phyloP scores from a whole-genome alignment of 1,284 basidiomycete species.

The Rugosomyces carneus region DNA sequence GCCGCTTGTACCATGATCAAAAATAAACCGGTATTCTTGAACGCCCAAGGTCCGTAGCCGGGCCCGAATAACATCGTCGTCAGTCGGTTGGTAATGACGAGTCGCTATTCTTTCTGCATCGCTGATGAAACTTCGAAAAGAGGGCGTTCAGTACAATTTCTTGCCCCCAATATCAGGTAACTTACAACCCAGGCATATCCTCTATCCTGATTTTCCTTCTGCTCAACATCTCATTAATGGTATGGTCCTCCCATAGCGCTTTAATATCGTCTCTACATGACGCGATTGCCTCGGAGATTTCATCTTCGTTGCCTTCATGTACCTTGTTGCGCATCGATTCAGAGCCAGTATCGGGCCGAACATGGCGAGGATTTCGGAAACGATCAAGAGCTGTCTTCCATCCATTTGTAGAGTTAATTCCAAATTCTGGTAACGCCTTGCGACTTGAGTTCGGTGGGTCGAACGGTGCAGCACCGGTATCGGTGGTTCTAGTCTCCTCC shows the following conservation, averaged over 20 bases:
- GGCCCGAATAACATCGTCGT: conserved; percentile 67
- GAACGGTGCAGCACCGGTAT: conserved; percentile 33
- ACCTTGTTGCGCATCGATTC: conserved; percentile 20
- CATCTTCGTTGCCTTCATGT: conserved; percentile 41
- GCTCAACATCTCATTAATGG: conserved; percentile 49
- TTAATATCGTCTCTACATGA: conserved; percentile 60
- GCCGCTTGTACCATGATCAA: conserved; percentile 57
- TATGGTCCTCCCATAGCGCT: conserved; percentile 55
- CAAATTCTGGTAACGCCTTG: conserved; percentile 41
- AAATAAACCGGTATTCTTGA: conserved; percentile 63
- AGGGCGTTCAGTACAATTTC: not conserved
- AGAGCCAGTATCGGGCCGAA: conserved; percentile 20
- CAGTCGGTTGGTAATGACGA: conserved; percentile 56
- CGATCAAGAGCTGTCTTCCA: conserved; percentile 56
- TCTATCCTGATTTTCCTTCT: conserved; percentile 48
- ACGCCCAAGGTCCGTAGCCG: conserved; percentile 66
- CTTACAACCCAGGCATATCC: conserved; percentile 68
- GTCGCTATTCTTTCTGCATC: conserved; percentile 60
- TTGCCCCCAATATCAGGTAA: conserved; percentile 12
- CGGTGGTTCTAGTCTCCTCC: conserved; percentile 36
- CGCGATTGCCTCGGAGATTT: conserved; percentile 49
- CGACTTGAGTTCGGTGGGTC: conserved; percentile 20
- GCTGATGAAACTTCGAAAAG: conserved; percentile 42
- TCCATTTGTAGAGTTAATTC: conserved; percentile 50
- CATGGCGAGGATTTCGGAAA: conserved; percentile 30